These are phyloP conservation scores for Beauveria medogensis DNA, from an alignment of 2,329 filamentous ascomycete species.

Conservation along the genomic window DNA sequence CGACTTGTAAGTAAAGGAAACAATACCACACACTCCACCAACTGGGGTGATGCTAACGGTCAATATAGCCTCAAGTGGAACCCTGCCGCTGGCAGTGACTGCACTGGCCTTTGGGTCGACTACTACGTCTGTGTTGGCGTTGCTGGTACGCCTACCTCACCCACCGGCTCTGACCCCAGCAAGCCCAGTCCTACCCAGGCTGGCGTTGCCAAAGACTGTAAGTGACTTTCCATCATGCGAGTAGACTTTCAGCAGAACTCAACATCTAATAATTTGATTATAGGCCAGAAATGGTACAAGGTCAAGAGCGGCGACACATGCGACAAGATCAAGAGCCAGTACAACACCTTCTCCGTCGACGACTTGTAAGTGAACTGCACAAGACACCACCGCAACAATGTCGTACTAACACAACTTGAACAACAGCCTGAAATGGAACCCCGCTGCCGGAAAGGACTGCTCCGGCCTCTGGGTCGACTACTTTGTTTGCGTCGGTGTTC, in stretches of 20 bases:
- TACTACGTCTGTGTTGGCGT: constrained; percentile 21
- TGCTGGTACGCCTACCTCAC: not conserved
- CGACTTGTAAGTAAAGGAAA: constrained; percentile 7
- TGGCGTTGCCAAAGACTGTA: constrained; percentile 2
- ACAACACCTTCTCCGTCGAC: constrained; percentile 17
- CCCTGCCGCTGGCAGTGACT: constrained; percentile 10
- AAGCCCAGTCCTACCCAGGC: constrained; percentile 10
- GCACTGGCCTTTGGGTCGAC: constrained; percentile 11
- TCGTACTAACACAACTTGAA: not conserved
- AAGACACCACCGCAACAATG: not conserved
- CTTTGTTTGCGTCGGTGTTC: constrained; percentile 21
- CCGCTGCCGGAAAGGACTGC: constrained; percentile 10
- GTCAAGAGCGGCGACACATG: constrained; percentile 13
- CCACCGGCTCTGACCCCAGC: constrained; percentile 2
- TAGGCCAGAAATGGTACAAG: constrained; percentile 10
- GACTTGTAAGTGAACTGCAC: constrained; percentile 7
- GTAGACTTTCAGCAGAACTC: not conserved
- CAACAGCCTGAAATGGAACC: constrained; percentile 22
- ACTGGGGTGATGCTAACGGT: not conserved
- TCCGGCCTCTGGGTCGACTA: constrained; percentile 11
- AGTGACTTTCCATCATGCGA: not conserved
- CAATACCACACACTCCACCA: not conserved
- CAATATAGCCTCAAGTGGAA: constrained; percentile 21
- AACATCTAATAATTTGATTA: not conserved
- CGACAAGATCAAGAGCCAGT: constrained; percentile 10